Conservation (phyloP, 1,284 basidiomycete species). For the Anthracocystis walkeri region DNA sequence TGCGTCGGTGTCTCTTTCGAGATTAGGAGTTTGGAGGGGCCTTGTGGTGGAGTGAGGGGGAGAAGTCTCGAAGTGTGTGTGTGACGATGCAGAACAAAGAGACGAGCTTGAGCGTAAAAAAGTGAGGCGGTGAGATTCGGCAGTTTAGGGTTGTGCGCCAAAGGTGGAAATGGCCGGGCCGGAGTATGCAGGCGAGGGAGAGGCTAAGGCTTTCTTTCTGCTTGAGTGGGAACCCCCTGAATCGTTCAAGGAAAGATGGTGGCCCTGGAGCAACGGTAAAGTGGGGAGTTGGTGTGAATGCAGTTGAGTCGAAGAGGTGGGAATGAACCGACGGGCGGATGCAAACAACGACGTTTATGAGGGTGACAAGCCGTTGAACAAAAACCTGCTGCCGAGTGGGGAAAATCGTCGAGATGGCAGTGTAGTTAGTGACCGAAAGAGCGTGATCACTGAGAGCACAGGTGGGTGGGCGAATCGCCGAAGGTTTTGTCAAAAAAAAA, state of each 20-base stretch:
- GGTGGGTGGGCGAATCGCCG: neutral
- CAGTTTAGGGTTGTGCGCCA: constrained; percentile 1
- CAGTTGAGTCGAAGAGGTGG: neutral
- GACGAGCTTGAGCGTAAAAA: constrained; percentile 7
- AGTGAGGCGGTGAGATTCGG: neutral
- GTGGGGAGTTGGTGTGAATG: neutral
- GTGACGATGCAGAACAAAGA: neutral
- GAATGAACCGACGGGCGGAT: neutral
- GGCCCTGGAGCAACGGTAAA: neutral
- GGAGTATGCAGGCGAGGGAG: neutral
- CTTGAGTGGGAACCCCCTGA: constrained; percentile 1
- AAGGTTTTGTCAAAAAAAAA: neutral
- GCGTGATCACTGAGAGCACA: neutral
- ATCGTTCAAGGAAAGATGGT: neutral
- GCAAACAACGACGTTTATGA: neutral
- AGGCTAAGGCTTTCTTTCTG: neutral
- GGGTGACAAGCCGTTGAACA: neutral
- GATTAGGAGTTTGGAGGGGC: neutral
- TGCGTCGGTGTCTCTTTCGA: neutral
- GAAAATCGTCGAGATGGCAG: neutral
- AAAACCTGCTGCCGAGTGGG: neutral
- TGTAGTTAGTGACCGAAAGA: neutral
- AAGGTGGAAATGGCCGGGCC: constrained; percentile 4
- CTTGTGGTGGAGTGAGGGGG: neutral
- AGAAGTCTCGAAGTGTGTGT: neutral